Conservation (phyloP, 1,139 yeast species). For the Protomyces pachydermus region DNA sequence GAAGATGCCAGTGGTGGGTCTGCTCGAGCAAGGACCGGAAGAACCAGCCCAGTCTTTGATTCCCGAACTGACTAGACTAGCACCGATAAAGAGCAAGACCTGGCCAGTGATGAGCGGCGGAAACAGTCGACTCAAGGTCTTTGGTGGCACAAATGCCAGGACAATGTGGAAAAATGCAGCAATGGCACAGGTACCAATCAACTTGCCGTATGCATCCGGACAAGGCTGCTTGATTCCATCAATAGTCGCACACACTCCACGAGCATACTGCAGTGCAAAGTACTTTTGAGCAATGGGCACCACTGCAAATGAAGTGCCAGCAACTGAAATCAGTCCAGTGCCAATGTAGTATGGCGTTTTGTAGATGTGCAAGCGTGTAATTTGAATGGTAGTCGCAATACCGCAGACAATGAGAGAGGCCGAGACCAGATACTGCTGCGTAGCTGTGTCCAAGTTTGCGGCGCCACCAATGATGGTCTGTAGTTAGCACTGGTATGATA, state of each 20-base stretch:
- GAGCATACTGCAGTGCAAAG: constrained; percentile 70
- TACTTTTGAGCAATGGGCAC: constrained; percentile 72
- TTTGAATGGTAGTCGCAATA: constrained; percentile 65
- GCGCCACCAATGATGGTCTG: constrained; percentile 16
- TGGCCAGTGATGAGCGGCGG: constrained; percentile 93
- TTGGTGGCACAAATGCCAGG: constrained; percentile 71
- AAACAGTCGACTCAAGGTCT: constrained; percentile 61
- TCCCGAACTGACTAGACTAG: constrained; percentile 61
- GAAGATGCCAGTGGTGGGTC: constrained; percentile 43
- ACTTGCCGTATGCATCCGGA: constrained; percentile 84
- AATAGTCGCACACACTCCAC: constrained; percentile 62
- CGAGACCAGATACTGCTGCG: constrained; percentile 63
- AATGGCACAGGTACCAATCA: constrained; percentile 70
- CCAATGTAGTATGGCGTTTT: constrained; percentile 46
- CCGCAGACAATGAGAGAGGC: constrained; percentile 74
- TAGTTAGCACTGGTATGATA: constrained; percentile 52
- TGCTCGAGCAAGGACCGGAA: constrained; percentile 45
- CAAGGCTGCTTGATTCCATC: constrained; percentile 68
- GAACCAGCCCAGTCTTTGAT: constrained; percentile 88
- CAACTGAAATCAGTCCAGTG: constrained; percentile 80
- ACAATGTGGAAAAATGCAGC: constrained; percentile 70
- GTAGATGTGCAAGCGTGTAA: constrained; percentile 54
- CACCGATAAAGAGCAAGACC: constrained; percentile 77
- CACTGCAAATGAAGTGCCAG: constrained; percentile 85
- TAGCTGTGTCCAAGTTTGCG: constrained; percentile 16